Percentiles rank a stretch among this genome's conserved stretches.
phyloP scores from a whole-genome alignment of 2,329 filamentous ascomycete genomes.

The Fusarium miscanthi region DNA sequence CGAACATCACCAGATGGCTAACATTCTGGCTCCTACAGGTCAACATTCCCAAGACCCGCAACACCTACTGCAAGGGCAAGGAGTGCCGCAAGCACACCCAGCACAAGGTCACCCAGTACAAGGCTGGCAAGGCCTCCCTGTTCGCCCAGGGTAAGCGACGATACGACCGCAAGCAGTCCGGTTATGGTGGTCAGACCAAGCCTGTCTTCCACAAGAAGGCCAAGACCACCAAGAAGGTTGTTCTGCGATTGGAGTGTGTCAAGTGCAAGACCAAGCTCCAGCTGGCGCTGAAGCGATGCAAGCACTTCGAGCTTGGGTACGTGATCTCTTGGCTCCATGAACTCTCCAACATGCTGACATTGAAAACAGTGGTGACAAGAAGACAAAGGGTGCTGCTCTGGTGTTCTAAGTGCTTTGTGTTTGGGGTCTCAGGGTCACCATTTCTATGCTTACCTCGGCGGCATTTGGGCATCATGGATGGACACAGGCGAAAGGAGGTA shows the following conservation, averaged over 20 bases:
- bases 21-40: conserved; percentile 67
- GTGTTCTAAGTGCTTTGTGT: conserved; percentile 87
- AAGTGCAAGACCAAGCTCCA: conserved; percentile 98
- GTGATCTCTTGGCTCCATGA: conserved; percentile 52
- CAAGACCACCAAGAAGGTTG: conserved; percentile 99
- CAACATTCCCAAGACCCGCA: conserved; percentile 98
- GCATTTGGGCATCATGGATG: conserved; percentile 61
- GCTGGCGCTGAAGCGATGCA: conserved; percentile 99
- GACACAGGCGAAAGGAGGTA: conserved; percentile 62
- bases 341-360: conserved; percentile 54
- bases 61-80: conserved; percentile 98
- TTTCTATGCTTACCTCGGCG: conserved; percentile 58
- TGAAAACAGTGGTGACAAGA: conserved; percentile 94
- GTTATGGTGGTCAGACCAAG: conserved; percentile 99
- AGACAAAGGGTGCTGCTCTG: conserved; percentile 99
- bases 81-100: conserved; percentile 92
- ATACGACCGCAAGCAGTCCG: conserved; percentile 99
- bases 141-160: conserved; percentile 99
- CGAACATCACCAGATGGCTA: conserved; percentile 42
- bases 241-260: conserved; percentile 97
- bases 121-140: conserved; percentile 94
- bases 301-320: conserved; percentile 99
- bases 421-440: conserved; percentile 52
- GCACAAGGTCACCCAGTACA: conserved; percentile 97
- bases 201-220: conserved; percentile 99